Evolutionary conservation across 805 yeast genomes (phyloP).

Genomic region (Hanseniaspora meyeri): DNA sequence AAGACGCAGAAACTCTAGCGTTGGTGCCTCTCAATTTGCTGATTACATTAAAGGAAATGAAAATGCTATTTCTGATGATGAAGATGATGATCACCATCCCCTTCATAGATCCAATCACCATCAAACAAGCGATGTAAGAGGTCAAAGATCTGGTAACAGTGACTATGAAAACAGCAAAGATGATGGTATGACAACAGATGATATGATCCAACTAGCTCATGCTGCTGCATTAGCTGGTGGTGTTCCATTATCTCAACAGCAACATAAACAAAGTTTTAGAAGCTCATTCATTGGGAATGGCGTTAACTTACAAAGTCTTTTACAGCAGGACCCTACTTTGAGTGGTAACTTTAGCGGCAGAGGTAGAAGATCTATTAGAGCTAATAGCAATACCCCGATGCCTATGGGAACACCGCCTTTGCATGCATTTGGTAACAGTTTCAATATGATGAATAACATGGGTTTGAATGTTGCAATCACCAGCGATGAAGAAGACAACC

Average conservation of each 20-base stretch:
- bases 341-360: not conserved
- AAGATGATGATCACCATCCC: constrained; percentile 9
- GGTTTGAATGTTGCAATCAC: constrained; percentile 10
- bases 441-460: constrained; percentile 12
- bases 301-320: constrained; percentile 7
- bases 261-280: constrained; percentile 12
- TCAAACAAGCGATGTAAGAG: not conserved
- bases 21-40: constrained; percentile 9
- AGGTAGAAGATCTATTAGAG: constrained; percentile 13
- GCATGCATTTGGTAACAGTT: constrained; percentile 12
- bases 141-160: not conserved
- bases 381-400: constrained; percentile 10
- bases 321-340: constrained; percentile 6
- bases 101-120: not conserved
- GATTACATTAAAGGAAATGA: constrained; percentile 12
- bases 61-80: constrained; percentile 13
- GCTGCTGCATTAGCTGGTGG: constrained; percentile 17
- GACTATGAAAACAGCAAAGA: not conserved
- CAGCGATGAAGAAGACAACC: constrained; percentile 11
- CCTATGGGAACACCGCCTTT: constrained; percentile 13
- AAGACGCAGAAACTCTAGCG: not conserved
- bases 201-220: constrained; percentile 17
- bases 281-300: constrained; percentile 9
- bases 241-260: constrained; percentile 8
- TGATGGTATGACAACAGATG: constrained; percentile 5